Percentiles rank a stretch among this genome's conserved stretches.
Conservation (phyloP, 169 alveolate species). For the Eimeria praecox region DNA sequence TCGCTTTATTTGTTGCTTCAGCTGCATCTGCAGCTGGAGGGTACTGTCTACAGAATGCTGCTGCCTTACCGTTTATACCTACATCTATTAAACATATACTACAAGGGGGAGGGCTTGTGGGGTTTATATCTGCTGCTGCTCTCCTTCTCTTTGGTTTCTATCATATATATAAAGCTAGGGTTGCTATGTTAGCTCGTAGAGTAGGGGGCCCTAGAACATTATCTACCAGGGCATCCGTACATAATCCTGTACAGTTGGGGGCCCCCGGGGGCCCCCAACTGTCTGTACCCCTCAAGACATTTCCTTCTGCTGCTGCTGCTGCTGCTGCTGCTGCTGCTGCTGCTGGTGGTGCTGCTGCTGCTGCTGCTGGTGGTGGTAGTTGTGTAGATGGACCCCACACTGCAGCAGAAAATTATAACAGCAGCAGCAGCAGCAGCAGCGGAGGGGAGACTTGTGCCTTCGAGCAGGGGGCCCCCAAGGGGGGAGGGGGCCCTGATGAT, state of each 20-base stretch:
- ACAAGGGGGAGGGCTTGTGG: constrained; percentile 1
- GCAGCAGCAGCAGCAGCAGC: not conserved
- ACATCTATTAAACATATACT: not conserved
- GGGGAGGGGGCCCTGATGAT: constrained; percentile 12
- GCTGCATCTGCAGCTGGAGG: constrained; percentile 43
- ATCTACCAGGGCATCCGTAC: not conserved
- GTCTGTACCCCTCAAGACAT: no score
- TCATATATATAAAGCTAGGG: constrained; percentile 38
- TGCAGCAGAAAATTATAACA: not conserved
- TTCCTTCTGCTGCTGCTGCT: no score
- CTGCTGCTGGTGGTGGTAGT: not conserved
- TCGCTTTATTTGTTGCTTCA: constrained; percentile 33
- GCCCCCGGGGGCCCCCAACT: no score
- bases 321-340: no score
- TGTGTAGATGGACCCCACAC: not conserved
- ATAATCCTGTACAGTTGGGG: no score
- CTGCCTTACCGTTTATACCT: not conserved
- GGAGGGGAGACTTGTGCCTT: not conserved
- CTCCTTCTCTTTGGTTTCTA: not conserved
- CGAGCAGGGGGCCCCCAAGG: not conserved
- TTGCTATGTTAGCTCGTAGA: not conserved
- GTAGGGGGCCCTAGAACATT: not conserved
- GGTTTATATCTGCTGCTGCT: not conserved
- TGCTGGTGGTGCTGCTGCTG: not conserved
- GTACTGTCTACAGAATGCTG: constrained; percentile 32